phyloP scores from a whole-genome alignment of 176 grass and related monocot genomes.

The Chloris gayana region DNA sequence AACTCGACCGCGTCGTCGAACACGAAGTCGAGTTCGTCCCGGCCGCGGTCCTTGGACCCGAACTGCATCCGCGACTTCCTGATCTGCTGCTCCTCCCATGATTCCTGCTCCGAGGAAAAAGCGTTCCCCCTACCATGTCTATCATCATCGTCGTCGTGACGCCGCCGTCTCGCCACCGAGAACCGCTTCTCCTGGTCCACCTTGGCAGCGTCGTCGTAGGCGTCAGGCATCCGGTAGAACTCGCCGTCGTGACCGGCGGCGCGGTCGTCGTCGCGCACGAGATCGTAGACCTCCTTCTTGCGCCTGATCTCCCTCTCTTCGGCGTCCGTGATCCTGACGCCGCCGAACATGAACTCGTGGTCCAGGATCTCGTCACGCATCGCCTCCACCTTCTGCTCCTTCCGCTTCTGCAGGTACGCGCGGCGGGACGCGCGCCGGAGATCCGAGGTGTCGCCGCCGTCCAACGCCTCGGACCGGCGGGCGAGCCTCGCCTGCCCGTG shows the following conservation, averaged over 20 bases:
- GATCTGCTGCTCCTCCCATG: constrained; percentile 48
- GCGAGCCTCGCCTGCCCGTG: constrained; percentile 12
- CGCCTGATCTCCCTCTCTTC: constrained; percentile 8
- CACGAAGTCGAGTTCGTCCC: constrained; percentile 2
- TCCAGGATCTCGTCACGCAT: constrained; percentile 1
- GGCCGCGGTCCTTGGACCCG: constrained; percentile 19
- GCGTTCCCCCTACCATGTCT: background rate
- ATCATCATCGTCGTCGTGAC: background rate
- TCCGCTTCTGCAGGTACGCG: constrained; percentile 27
- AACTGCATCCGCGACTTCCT: constrained; percentile 32
- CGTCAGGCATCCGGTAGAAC: constrained; percentile 46
- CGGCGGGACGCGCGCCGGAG: constrained; percentile 18
- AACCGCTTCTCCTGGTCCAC: constrained; percentile 41
- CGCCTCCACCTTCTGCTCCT: constrained; percentile 16
- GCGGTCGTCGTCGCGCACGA: background rate
- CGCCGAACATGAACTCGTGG: constrained; percentile 26
- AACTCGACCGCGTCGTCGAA: constrained; percentile 39
- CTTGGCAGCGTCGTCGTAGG: constrained; percentile 33
- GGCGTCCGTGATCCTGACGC: constrained; percentile 30
- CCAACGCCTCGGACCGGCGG: constrained; percentile 29
- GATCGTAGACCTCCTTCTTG: constrained; percentile 23
- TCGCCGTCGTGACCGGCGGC: background rate
- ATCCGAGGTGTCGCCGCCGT: constrained; percentile 17
- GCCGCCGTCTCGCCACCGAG: constrained; percentile 19
- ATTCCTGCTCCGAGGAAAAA: constrained; percentile 36